phyloP scores from a whole-genome alignment of 1,284 basidiomycete genomes.

The Cutaneotrichosporon dermatis region DNA sequence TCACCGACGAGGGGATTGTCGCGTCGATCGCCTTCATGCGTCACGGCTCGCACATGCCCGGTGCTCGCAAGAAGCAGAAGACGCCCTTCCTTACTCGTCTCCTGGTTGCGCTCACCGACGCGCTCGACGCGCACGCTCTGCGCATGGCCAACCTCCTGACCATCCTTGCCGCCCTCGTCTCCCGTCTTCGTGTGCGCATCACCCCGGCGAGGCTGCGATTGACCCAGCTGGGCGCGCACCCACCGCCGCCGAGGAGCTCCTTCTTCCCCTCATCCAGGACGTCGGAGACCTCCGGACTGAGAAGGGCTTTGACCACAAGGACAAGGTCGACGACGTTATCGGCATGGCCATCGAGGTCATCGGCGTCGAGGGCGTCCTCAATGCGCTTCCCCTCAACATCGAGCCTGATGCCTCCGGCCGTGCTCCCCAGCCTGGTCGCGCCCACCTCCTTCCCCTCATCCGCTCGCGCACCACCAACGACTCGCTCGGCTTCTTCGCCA shows the following conservation, averaged over 20 bases:
- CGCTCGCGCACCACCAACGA: constrained; percentile 71
- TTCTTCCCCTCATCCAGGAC: constrained; percentile 66
- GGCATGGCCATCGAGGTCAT: constrained; percentile 77
- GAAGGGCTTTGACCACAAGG: constrained; percentile 85
- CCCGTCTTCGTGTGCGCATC: constrained; percentile 47
- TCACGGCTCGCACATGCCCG: constrained; percentile 35
- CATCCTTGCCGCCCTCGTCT: constrained; percentile 53
- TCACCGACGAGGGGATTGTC: constrained; percentile 61
- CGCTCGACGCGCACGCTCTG: constrained; percentile 63
- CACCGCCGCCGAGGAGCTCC: constrained; percentile 65
- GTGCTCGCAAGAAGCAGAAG: constrained; percentile 53
- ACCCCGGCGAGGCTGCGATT: constrained; percentile 22
- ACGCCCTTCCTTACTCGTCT: constrained; percentile 60
- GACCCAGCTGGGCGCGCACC: constrained; percentile 56
- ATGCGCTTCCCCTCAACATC: constrained; percentile 76
- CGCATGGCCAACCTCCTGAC: constrained; percentile 64
- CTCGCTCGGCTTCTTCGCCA: constrained; percentile 77
- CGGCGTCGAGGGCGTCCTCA: constrained; percentile 76
- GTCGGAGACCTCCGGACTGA: constrained; percentile 71
- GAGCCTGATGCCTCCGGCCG: constrained; percentile 60
- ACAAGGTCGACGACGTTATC: constrained; percentile 76
- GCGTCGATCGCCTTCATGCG: constrained; percentile 51
- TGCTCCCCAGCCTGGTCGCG: constrained; percentile 57
- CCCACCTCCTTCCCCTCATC: constrained; percentile 88
- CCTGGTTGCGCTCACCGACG: constrained; percentile 60